Evolutionary conservation across 306 rosid species (phyloP).

Genomic region (Rosa lucieae): DNA sequence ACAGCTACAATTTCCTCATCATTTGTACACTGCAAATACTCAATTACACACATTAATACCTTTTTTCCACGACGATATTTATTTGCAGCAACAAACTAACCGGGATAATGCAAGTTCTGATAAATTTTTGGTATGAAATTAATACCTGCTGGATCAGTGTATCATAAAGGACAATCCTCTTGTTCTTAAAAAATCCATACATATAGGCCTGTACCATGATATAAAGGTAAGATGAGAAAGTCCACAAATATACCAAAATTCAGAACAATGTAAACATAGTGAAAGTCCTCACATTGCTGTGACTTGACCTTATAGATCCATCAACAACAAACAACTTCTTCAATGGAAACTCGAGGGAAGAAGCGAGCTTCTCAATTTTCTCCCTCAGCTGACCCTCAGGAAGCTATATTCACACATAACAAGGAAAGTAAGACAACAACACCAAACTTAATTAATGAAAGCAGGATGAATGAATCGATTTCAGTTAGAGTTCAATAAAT

Average conservation of each 20-base stretch:
- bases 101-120: not conserved
- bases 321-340: slow-evolving; percentile 90
- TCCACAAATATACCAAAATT: not conserved
- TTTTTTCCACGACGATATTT: no score
- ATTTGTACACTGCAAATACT: no score
- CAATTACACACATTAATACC: no score
- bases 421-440: slow-evolving; percentile 17
- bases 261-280: not conserved
- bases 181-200: slow-evolving; percentile 97
- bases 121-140: not conserved
- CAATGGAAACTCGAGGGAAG: slow-evolving; percentile 83
- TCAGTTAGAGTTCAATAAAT: not conserved
- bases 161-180: slow-evolving; percentile 93
- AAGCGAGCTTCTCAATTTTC: slow-evolving; percentile 87
- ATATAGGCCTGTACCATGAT: slow-evolving; percentile 77
- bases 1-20: no score
- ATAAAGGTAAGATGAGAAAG: slow-evolving; percentile 21
- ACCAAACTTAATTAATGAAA: no score
- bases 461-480: not conserved
- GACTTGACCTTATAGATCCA: slow-evolving; percentile 96
- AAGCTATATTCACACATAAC: slow-evolving; percentile 53
- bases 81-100: not conserved
- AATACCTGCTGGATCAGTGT: slow-evolving; percentile 89
- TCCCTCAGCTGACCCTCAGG: slow-evolving; percentile 82
- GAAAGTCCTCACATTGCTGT: slow-evolving; percentile 82